A percentile compares a stretch with the other conserved stretches of the same genome.
Conservation (phyloP, 2,329 filamentous ascomycete genomes). For the Diaporthe humulicola region DNA sequence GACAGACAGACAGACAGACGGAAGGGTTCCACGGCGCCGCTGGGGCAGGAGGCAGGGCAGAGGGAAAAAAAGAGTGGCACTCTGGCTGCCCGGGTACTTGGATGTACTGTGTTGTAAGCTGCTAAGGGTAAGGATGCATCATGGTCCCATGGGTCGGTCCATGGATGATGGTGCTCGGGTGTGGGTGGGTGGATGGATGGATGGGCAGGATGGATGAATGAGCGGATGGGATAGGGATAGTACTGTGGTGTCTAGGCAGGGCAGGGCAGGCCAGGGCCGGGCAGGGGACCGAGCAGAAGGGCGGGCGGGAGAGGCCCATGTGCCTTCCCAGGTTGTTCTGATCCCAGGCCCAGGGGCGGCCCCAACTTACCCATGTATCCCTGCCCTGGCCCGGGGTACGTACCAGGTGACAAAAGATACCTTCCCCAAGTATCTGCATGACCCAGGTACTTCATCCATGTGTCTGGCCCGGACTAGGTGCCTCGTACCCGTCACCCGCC, state of each 20-base stretch:
- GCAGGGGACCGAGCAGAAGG: slow-evolving; percentile 22
- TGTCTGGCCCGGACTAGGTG: background rate
- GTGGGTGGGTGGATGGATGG: slow-evolving; percentile 19
- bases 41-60: too few relatives aligned
- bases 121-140: slow-evolving; percentile 27
- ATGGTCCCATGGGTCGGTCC: slow-evolving; percentile 23
- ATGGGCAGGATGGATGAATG: slow-evolving; percentile 17
- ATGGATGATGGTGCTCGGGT: slow-evolving; percentile 18
- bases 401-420: background rate
- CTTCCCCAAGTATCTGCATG: slow-evolving; percentile 13
- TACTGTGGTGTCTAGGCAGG: background rate
- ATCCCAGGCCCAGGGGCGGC: slow-evolving; percentile 14
- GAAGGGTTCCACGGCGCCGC: slow-evolving; percentile 24
- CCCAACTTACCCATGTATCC: slow-evolving; percentile 11
- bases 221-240: slow-evolving; percentile 27
- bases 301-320: slow-evolving; percentile 27
- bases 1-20: slow-evolving; percentile 6
- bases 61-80: background rate
- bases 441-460: background rate
- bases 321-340: slow-evolving; percentile 30
- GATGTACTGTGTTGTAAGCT: slow-evolving; percentile 21
- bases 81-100: background rate
- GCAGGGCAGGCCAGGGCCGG: slow-evolving; percentile 5
- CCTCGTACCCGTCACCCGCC: slow-evolving; percentile 12
- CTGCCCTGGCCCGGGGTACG: slow-evolving; percentile 14